A percentile compares a stretch with the other conserved stretches of the same genome.
Conservation (phyloP, 768 basidiomycete species). For the Lentinula aciculospora region DNA sequence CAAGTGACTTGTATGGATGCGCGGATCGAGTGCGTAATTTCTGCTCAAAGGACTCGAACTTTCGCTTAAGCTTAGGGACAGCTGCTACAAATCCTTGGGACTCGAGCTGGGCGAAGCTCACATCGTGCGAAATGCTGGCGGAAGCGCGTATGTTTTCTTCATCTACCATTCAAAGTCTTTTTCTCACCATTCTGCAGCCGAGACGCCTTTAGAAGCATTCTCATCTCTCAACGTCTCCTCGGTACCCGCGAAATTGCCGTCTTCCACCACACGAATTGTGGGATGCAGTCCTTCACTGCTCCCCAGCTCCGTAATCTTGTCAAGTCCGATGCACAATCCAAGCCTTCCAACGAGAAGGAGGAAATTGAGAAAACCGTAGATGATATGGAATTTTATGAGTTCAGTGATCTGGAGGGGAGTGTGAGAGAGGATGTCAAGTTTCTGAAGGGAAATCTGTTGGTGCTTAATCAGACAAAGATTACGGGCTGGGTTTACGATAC, state of each 20-base stretch:
- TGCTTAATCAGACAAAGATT: conserved; percentile 46
- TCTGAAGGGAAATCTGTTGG: conserved; percentile 49
- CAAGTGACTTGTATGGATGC: conserved; percentile 73
- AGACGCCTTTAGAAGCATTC: conserved; percentile 60
- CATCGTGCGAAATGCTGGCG: conserved; percentile 72
- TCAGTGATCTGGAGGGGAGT: conserved; percentile 42
- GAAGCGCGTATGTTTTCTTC: conserved; percentile 42
- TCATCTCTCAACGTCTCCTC: conserved; percentile 69
- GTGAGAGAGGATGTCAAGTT: conserved; percentile 55
- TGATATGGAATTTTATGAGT: conserved; percentile 51
- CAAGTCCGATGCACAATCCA: conserved; percentile 31
- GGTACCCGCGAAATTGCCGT: conserved; percentile 65
- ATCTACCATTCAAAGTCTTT: not conserved
- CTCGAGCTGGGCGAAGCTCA: conserved; percentile 65
- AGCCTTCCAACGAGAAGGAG: conserved; percentile 13
- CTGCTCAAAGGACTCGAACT: not conserved
- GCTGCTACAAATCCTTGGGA: conserved; percentile 54
- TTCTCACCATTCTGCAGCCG: conserved; percentile 29
- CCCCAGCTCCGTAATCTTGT: conserved; percentile 43
- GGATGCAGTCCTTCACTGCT: conserved; percentile 62
- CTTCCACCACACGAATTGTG: conserved; percentile 69
- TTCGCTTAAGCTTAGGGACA: conserved; percentile 18
- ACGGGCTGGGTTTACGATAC: conserved; percentile 70
- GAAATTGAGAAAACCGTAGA: conserved; percentile 25
- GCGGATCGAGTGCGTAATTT: conserved; percentile 49